Percentiles rank a stretch among this genome's conserved stretches.
phyloP scores from a whole-genome alignment of 1,284 basidiomycete genomes.

The Pseudozyma pruni region DNA sequence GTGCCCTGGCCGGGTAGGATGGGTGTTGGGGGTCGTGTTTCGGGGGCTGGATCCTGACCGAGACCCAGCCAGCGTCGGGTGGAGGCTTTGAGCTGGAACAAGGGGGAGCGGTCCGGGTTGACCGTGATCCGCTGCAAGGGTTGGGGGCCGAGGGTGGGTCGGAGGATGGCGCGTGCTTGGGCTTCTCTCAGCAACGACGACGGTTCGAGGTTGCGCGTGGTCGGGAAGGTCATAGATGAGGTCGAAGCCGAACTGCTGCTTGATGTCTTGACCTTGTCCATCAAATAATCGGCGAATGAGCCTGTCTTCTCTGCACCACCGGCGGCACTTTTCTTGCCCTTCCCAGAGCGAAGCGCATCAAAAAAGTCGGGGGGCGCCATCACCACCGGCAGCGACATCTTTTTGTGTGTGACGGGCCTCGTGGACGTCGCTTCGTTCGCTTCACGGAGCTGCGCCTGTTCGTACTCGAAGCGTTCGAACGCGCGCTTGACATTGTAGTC shows the following conservation, averaged over 20 bases:
- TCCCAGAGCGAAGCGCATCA: slow-evolving; percentile 15
- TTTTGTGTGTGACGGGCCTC: background rate
- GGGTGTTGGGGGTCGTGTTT: background rate
- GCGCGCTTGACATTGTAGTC: slow-evolving; percentile 34
- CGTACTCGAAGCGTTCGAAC: slow-evolving; percentile 18
- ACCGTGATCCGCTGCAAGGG: slow-evolving; percentile 9
- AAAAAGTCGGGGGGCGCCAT: slow-evolving; percentile 17
- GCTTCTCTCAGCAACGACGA: slow-evolving; percentile 3
- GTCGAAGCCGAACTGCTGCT: background rate
- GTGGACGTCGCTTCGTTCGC: too few relatives aligned
- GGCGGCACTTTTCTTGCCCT: background rate
- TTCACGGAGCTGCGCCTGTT: background rate
- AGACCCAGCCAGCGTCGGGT: slow-evolving; percentile 25
- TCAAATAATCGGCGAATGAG: slow-evolving; percentile 20
- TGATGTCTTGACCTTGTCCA: slow-evolving; percentile 3
- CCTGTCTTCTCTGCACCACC: background rate
- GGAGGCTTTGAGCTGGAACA: slow-evolving; percentile 13
- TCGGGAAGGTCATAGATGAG: background rate
- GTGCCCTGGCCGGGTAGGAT: background rate
- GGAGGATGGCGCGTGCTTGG: slow-evolving; percentile 2
- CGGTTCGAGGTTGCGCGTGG: background rate
- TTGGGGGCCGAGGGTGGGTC: background rate
- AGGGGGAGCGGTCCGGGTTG: slow-evolving; percentile 4
- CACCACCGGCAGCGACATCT: slow-evolving; percentile 5
- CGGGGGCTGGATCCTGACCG: background rate